phyloP scores from a whole-genome alignment of 306 rosid genomes.

The Arachis stenosperma region DNA sequence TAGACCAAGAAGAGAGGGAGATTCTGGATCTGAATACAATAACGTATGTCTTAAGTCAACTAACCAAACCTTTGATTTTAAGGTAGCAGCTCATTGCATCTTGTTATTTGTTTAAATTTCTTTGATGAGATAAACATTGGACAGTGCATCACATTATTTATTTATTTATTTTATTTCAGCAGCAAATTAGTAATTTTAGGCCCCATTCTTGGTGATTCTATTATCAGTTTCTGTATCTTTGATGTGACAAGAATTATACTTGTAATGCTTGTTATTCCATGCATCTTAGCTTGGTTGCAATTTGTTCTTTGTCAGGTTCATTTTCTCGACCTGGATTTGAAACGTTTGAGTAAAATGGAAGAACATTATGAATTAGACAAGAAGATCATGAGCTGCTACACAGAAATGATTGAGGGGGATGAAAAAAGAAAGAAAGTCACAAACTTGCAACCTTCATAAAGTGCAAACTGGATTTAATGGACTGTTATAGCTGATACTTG shows the following conservation, averaged over 20 bases:
- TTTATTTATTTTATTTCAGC: background rate
- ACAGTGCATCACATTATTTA: conserved; percentile 14
- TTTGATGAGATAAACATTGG: conserved; percentile 11
- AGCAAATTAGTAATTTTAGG: background rate
- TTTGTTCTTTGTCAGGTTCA: conserved; percentile 55
- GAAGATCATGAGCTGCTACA: conserved; percentile 81
- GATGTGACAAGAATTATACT: conserved; percentile 12
- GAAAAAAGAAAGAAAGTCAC: conserved; percentile 46
- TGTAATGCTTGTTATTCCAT: conserved; percentile 31
- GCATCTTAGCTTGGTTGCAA: conserved; percentile 39
- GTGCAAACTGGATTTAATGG: conserved; percentile 37
- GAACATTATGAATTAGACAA: conserved; percentile 83
- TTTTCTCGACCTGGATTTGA: conserved; percentile 91
- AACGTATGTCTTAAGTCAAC: conserved; percentile 63
- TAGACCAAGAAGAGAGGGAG: conserved; percentile 59
- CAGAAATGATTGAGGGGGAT: conserved; percentile 55
- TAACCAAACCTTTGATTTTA: conserved; percentile 73
- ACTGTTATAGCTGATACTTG: conserved; percentile 43
- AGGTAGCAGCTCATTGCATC: conserved; percentile 55
- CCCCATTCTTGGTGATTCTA: conserved; percentile 6
- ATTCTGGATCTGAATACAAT: conserved; percentile 48
- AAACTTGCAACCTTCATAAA: conserved; percentile 39
- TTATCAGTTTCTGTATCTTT: conserved; percentile 13
- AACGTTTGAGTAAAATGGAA: conserved; percentile 81
- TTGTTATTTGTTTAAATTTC: conserved; percentile 25